Percentiles rank a stretch among this genome's conserved stretches.
Evolutionary conservation across 768 basidiomycete species (phyloP).

Genomic region (Coprinopsis sp.): DNA sequence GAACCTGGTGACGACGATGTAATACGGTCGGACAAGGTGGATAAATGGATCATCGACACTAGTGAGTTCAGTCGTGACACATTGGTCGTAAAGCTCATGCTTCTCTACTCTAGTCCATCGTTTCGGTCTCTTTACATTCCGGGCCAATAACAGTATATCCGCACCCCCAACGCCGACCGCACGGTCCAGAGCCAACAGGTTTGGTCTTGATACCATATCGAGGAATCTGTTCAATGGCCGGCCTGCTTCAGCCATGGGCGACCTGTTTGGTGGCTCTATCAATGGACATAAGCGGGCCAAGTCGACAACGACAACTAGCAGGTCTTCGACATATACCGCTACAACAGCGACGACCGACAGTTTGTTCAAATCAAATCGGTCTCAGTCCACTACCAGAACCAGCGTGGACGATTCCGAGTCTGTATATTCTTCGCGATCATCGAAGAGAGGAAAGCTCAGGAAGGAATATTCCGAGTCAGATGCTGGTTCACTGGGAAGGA

Average conservation of each 20-base stretch:
- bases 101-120: conserved; percentile 59
- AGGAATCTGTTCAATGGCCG: conserved; percentile 79
- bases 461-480: conserved; percentile 35
- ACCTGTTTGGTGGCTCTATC: conserved; percentile 72
- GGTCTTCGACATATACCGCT: conserved; percentile 68
- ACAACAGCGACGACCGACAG: conserved; percentile 67
- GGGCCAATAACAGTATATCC: conserved; percentile 58
- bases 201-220: conserved; percentile 86
- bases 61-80: conserved; percentile 44
- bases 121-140: conserved; percentile 85
- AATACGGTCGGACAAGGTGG: conserved; percentile 70
- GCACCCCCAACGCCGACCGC: conserved; percentile 84
- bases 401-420: conserved; percentile 61
- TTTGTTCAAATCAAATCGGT: conserved; percentile 64
- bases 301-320: conserved; percentile 58
- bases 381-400: conserved; percentile 65
- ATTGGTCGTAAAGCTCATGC: conserved; percentile 3
- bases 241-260: conserved; percentile 63
- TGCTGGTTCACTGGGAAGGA: conserved; percentile 41
- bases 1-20: conserved; percentile 81
- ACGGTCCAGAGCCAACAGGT: conserved; percentile 77
- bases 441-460: conserved; percentile 32
- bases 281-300: conserved; percentile 65
- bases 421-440: conserved; percentile 39
- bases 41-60: conserved; percentile 72